Evolutionary conservation across 164 flowering plant genomes (phyloP), one percentile per base, ranked within the genome.

Genomic region (Vitis rotundifolia): DNA sequence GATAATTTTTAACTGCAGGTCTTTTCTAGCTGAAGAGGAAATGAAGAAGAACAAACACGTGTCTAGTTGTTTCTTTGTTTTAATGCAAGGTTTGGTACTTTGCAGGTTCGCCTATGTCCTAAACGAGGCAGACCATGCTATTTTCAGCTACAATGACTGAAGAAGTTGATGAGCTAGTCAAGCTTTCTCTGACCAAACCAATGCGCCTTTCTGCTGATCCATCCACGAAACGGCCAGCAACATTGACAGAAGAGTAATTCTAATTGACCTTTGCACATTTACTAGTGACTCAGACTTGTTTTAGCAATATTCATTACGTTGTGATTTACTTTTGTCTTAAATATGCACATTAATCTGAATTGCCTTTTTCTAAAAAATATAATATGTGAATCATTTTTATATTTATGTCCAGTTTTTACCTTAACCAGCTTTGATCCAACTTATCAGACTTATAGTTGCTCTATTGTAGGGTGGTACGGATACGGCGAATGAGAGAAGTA

Each of bases 71-170:
- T 49, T 59, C 14, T 49, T 68, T 68, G 10, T 69, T 61, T 37
- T 67, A 4, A 13, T 10, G 13, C 37, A 6, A 10, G 31, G 8
- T 37, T 50, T 4, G 4, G 37, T 64, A 8, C 19, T 14, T 50
- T 59, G 51, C 80, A 94, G 98, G 87, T 91, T 76, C 91, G 91
- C 22, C 63, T 87, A 61, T 91, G 98, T 73, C 94, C 99, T 16
- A 89, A 84, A 78, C 77, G 91, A 88, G 98, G 75, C 97, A 93
- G 71, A 95, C 98, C 26, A 86, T 95, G 98, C 77, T 95, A 31
- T 95, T 95, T 78, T 93, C 99, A 22, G 99, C 99, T 56, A 95
- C 99, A 47, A 88, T 95, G 99, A 91, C 98, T 16, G 98, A 93
- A 79, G 88, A 93, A 81, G 85, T 95, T 81, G 85, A 84, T 68